Conservation (phyloP, 2,329 filamentous ascomycete species). For the Trichoderma arundinaceum region DNA sequence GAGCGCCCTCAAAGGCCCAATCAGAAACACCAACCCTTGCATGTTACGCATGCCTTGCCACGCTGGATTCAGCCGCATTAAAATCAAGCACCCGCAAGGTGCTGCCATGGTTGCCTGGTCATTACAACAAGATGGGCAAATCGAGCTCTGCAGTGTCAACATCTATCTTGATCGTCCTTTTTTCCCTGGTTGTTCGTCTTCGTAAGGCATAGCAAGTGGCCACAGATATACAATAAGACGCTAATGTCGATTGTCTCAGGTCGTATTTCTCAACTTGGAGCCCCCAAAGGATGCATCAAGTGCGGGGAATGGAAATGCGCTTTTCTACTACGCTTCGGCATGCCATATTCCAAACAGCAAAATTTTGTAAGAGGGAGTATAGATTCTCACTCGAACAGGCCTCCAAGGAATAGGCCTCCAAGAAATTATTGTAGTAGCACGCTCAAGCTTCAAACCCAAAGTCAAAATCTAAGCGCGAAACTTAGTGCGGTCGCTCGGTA, state of each 20-base stretch:
- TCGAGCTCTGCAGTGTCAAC: neutral
- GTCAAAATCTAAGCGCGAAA: neutral
- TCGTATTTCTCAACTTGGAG: neutral
- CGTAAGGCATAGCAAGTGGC: neutral
- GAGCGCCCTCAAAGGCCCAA: constrained; percentile 1
- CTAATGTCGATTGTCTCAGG: neutral
- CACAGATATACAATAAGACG: neutral
- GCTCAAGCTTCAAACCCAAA: neutral
- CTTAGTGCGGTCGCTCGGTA: neutral
- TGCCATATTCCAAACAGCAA: no score
- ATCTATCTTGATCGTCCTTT: neutral
- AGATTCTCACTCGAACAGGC: neutral
- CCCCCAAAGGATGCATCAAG: neutral
- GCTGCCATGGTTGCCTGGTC: neutral
- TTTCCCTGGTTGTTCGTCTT: neutral
- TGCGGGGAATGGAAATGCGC: neutral
- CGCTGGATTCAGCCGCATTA: neutral
- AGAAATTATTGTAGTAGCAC: neutral
- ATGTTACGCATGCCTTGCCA: constrained; percentile 2
- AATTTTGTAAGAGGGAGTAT: neutral
- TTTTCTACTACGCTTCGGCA: no score
- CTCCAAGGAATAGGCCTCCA: neutral
- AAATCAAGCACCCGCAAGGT: neutral
- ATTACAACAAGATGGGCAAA: no score
- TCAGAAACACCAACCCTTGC: neutral